phyloP scores from a whole-genome alignment of 345 rosid genomes.

The Hibiscus syriacus region DNA sequence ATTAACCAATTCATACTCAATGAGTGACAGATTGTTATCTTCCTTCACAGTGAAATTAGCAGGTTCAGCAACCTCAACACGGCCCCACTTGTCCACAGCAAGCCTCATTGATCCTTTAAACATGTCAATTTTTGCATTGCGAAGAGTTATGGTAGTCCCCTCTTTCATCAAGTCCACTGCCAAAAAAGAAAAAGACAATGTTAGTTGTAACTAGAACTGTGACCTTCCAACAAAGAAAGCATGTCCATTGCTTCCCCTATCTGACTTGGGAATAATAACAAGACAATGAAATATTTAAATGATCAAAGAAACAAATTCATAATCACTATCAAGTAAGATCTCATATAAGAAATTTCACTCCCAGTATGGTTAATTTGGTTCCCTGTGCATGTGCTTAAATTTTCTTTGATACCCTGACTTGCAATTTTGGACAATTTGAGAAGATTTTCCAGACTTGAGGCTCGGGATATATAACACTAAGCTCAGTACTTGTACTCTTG shows the following conservation, averaged over 20 bases:
- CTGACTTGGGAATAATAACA: not conserved
- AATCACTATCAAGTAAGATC: not conserved
- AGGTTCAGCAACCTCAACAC: constrained; percentile 54
- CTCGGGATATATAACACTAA: not conserved
- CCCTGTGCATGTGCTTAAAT: not conserved
- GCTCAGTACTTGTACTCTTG: not conserved
- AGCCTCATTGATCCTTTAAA: constrained; percentile 78
- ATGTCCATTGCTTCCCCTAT: not conserved
- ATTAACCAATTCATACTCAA: constrained; percentile 64
- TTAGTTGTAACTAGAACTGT: not conserved
- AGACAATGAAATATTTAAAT: not conserved
- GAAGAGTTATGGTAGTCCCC: constrained; percentile 47
- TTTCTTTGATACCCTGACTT: not conserved
- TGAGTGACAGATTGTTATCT: constrained; percentile 63
- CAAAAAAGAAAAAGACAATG: constrained; percentile 3
- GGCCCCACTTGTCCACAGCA: constrained; percentile 67
- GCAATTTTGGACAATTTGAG: not conserved
- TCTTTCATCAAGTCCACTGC: constrained; percentile 82
- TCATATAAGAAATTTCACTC: no score
- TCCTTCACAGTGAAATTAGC: constrained; percentile 63
- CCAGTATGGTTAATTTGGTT: not conserved
- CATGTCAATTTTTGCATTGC: constrained; percentile 71
- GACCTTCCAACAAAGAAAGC: not conserved
- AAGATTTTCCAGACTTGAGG: not conserved
- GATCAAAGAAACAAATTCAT: not conserved